Conservation (phyloP, 345 rosid species). For the Clausena lansium region DNA sequence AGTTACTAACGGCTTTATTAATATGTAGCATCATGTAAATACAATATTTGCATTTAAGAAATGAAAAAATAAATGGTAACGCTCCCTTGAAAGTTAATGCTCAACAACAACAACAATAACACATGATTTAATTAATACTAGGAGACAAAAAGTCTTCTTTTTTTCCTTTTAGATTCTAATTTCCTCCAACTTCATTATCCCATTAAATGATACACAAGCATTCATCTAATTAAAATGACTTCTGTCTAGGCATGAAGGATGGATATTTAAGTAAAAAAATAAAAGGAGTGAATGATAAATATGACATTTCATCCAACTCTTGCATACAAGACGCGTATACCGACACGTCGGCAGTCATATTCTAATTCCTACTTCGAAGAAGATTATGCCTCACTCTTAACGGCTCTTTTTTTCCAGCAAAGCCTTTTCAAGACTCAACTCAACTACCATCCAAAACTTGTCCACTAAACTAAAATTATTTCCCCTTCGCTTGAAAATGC, state of each 20-base stretch:
- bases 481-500: conserved; percentile 22
- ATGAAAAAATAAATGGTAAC: background rate
- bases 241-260: too few relatives aligned
- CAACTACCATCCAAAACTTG: background rate
- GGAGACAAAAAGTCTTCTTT: background rate
- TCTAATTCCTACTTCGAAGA: conserved; percentile 20
- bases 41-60: background rate
- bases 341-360: conserved; percentile 9
- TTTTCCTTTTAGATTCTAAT: too few relatives aligned
- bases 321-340: too few relatives aligned
- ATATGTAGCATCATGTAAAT: too few relatives aligned
- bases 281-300: too few relatives aligned
- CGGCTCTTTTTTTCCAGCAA: conserved; percentile 20
- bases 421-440: background rate
- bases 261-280: too few relatives aligned
- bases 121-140: background rate
- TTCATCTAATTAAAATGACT: too few relatives aligned
- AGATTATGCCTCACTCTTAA: background rate
- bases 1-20: background rate
- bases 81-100: background rate
- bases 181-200: too few relatives aligned
- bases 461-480: background rate
- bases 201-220: too few relatives aligned
- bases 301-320: too few relatives aligned
- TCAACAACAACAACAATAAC: background rate